Evolutionary conservation across 805 yeast species (phyloP).

Genomic region (Kluyveromyces wickerhamii): DNA sequence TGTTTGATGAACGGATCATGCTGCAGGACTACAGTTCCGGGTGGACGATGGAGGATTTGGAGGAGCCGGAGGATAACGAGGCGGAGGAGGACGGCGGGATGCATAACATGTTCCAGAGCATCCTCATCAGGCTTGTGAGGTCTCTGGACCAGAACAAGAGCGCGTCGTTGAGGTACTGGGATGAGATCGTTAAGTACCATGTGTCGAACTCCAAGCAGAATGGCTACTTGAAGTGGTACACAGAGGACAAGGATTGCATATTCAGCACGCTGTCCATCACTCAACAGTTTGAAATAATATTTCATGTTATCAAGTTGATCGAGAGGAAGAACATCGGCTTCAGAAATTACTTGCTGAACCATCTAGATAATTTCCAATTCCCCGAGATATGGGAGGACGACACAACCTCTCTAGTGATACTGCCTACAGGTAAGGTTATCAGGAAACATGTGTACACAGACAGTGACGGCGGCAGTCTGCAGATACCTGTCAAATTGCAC

Average conservation of each 20-base stretch:
- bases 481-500: constrained; percentile 22
- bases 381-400: constrained; percentile 15
- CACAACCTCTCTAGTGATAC: constrained; percentile 13
- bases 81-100: constrained; percentile 7
- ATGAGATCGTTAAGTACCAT: constrained; percentile 18
- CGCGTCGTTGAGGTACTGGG: constrained; percentile 21
- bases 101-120: constrained; percentile 12
- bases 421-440: constrained; percentile 23
- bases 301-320: constrained; percentile 22
- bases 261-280: constrained; percentile 12
- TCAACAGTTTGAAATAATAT: constrained; percentile 23
- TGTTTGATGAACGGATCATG: constrained; percentile 26
- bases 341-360: constrained; percentile 23
- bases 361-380: constrained; percentile 22
- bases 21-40: constrained; percentile 14
- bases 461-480: constrained; percentile 8
- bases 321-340: constrained; percentile 25
- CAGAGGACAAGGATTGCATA: constrained; percentile 3
- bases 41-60: constrained; percentile 3
- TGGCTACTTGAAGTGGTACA: constrained; percentile 5
- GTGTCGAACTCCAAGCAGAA: constrained; percentile 8
- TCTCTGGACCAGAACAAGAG: constrained; percentile 21
- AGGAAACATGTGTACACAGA: constrained; percentile 10
- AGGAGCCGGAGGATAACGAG: constrained; percentile 7
- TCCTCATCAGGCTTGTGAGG: constrained; percentile 17